Evolutionary conservation across 768 basidiomycete species (phyloP).

Genomic region (Mrakia gelida): DNA sequence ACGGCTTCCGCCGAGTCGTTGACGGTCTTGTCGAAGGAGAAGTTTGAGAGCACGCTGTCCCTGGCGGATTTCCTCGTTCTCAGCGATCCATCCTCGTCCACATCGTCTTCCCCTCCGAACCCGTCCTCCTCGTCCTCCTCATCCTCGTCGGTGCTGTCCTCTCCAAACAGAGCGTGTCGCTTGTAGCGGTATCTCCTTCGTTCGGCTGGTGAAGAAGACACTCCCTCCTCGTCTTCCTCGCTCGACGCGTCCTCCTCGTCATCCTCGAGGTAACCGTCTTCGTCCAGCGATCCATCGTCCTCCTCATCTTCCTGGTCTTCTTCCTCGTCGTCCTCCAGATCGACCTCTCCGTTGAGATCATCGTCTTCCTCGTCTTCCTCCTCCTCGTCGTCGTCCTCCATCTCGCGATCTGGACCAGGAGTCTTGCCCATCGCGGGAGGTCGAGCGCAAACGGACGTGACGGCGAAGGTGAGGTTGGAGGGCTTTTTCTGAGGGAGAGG

Average conservation of each 20-base stretch:
- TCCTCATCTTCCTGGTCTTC: slow-evolving; percentile 31
- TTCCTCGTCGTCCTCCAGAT: slow-evolving; percentile 29
- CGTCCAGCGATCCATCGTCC: slow-evolving; percentile 32
- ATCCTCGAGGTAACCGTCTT: slow-evolving; percentile 29
- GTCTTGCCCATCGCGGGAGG: slow-evolving; percentile 8
- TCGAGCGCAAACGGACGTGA: slow-evolving; percentile 19
- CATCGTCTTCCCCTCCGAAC: not conserved
- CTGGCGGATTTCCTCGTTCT: slow-evolving; percentile 12
- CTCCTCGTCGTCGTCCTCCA: slow-evolving; percentile 19
- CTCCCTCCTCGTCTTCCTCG: slow-evolving; percentile 31
- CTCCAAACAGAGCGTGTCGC: slow-evolving; percentile 17
- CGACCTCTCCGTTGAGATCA: slow-evolving; percentile 25
- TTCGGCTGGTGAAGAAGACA: not conserved
- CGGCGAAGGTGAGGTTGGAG: slow-evolving; percentile 41
- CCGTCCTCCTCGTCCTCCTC: slow-evolving; percentile 1
- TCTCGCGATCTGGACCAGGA: slow-evolving; percentile 20
- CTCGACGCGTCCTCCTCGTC: slow-evolving; percentile 30
- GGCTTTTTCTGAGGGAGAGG: slow-evolving; percentile 46
- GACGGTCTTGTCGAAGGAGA: not conserved
- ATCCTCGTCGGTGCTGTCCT: slow-evolving; percentile 28
- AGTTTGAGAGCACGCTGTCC: slow-evolving; percentile 22
- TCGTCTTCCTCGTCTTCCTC: slow-evolving; percentile 30
- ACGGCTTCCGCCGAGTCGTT: not conserved
- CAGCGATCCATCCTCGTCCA: slow-evolving; percentile 25
- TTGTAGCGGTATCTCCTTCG: slow-evolving; percentile 28